phyloP scores from a whole-genome alignment of 345 rosid genomes.

The Salix suchowensis region DNA sequence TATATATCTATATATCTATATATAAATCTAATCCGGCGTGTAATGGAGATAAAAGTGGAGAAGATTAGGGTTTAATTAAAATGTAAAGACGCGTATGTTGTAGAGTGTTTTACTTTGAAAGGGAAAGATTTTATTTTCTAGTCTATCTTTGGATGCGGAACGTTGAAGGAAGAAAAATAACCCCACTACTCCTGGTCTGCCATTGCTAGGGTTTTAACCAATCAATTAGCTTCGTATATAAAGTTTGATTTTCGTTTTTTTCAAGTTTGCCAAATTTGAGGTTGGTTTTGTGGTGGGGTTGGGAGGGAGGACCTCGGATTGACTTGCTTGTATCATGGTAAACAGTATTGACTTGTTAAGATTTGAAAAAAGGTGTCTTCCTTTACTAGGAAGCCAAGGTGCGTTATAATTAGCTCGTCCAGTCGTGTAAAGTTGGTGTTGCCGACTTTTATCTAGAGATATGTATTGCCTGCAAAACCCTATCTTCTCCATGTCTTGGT shows the following conservation, averaged over 20 bases:
- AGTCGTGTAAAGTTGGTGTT: background rate
- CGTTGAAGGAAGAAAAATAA: background rate
- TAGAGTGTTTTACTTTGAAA: background rate
- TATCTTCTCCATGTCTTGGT: background rate
- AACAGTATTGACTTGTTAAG: slow-evolving; percentile 14
- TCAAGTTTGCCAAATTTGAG: background rate
- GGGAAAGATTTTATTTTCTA: background rate
- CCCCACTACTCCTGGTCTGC: slow-evolving; percentile 48
- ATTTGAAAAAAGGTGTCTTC: background rate
- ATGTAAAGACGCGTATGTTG: background rate
- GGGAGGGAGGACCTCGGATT: slow-evolving; percentile 17
- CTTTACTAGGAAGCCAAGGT: background rate
- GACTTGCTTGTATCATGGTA: slow-evolving; percentile 8
- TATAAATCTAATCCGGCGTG: too few relatives aligned
- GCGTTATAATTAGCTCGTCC: background rate
- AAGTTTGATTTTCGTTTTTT: background rate
- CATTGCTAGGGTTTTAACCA: slow-evolving; percentile 18
- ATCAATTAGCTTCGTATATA: background rate
- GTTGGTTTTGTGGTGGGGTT: slow-evolving; percentile 1
- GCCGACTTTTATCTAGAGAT: background rate
- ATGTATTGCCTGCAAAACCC: too few relatives aligned
- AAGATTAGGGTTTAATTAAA: background rate
- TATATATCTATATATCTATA: too few relatives aligned
- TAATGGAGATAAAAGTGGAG: background rate
- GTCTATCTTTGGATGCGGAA: slow-evolving; percentile 27